Conservation (phyloP, 2,329 filamentous ascomycete genomes). For the Phialophora verrucosa region DNA sequence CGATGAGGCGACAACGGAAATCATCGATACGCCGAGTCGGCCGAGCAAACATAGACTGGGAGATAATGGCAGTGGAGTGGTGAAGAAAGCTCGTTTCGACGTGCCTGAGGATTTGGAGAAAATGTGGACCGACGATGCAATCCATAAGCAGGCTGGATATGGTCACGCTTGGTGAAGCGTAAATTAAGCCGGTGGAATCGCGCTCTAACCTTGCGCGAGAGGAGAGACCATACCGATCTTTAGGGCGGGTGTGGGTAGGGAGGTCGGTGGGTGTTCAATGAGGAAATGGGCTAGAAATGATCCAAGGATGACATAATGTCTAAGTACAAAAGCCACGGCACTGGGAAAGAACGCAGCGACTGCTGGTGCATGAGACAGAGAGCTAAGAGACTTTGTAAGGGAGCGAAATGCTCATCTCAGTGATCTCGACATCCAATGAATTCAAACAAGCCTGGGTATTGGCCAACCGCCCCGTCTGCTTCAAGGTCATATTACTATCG, state of each 20-base stretch:
- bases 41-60: not conserved
- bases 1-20: conserved; percentile 17
- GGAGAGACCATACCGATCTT: not conserved
- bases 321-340: not conserved
- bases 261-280: not conserved
- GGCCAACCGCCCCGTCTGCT: not conserved
- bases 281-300: not conserved
- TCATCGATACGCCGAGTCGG: conserved; percentile 20
- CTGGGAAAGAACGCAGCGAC: not conserved
- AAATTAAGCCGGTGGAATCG: too few species aligned
- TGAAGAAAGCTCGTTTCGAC: conserved; percentile 14
- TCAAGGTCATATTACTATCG: not conserved
- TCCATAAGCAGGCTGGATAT: conserved; percentile 11
- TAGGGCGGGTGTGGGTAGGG: not conserved
- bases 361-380: not conserved
- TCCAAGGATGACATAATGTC: not conserved
- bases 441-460: not conserved
- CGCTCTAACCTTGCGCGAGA: not conserved
- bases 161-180: conserved; percentile 12
- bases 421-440: not conserved
- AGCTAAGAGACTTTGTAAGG: not conserved
- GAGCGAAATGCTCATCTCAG: not conserved
- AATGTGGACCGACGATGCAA: not conserved
- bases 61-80: not conserved
- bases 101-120: not conserved